Base-by-base conservation (phyloP, 2,329 filamentous ascomycete genomes). In the Pseudocercospora fijiensis region DNA sequence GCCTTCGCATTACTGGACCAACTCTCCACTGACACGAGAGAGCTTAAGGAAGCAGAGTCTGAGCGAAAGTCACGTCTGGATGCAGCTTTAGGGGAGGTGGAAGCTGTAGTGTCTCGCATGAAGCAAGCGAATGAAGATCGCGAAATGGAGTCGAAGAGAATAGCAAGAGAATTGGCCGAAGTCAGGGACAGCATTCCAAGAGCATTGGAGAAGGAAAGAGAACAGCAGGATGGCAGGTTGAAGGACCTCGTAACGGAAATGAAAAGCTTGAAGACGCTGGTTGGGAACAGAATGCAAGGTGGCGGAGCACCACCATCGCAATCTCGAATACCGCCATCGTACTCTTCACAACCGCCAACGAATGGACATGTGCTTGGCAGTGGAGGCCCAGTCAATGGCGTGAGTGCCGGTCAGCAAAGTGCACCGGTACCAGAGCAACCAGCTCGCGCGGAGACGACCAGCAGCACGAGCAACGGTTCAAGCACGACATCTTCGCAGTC, bases 1-100 rank as follows among this genome's bases (percentile, higher is more conserved):
- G 92, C 94, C 1, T 99, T 99, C 76, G 83, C 89, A 18, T 85
- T 98, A 13, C 88, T 99, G 10, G 95, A 99, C 65, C 95, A 98
- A 75, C 85, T 99, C 0, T 87, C 91, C 41, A 90, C 91, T 71
- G 96, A 99, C 76, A 99, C 95, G 0, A 88, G 92, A 59, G 85
- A 88, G 8, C 85, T 99, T 65, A 99, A 99, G 79, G 84, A 86
- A 4, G 89, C 93, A 0, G 95, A 99, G 81, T 85, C 92, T 75
- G 85, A 90, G 64, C 86, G 95, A 65, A 96, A 92, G 9, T 88
- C 92, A 73, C 88, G 90, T 66, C 81, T 99, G 5, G 95, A 99
- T 75, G 83, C 83, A 55, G 90, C 94, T 1, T 83, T 99, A 11
- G 82, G 85, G 4, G 93, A 97, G 58, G 88, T 99, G 6, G 94